Evolutionary conservation across 2,329 filamentous ascomycete genomes (phyloP).

Genomic region (Penicillium janthinellum): DNA sequence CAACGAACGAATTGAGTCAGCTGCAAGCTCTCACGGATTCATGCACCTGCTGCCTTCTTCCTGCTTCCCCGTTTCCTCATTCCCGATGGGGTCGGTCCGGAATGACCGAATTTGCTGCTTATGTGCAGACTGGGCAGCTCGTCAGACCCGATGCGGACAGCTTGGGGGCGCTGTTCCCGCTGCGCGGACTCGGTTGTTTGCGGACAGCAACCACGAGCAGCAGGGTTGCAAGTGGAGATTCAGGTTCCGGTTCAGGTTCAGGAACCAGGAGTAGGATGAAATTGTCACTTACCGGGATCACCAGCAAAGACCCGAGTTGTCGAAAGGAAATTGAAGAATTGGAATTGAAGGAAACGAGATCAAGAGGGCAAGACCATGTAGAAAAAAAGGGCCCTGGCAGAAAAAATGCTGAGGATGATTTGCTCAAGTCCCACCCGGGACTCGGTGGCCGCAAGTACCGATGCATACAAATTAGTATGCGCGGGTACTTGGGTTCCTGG

Average conservation of each 20-base stretch:
- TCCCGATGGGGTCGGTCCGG: neutral
- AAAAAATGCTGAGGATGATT: constrained; percentile 28
- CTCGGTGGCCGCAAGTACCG: constrained; percentile 13
- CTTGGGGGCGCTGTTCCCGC: neutral
- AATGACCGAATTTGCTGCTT: neutral
- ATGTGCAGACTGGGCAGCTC: constrained; percentile 1
- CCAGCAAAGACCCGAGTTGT: constrained; percentile 13
- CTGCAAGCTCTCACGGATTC: neutral
- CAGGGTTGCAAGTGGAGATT: neutral
- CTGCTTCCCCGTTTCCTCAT: neutral
- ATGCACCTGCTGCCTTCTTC: neutral
- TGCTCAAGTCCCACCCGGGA: constrained; percentile 22
- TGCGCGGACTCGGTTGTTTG: neutral
- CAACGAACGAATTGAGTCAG: neutral
- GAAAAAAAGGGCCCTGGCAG: neutral
- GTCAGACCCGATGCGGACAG: constrained; percentile 4
- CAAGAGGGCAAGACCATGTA: neutral
- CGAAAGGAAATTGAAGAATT: neutral
- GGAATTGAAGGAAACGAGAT: neutral
- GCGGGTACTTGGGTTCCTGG: constrained; percentile 14
- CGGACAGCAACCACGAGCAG: neutral
- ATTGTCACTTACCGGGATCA: constrained; percentile 18
- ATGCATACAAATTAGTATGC: constrained; percentile 14
- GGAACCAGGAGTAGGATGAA: neutral
- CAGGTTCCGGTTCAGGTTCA: neutral